Evolutionary conservation across 768 basidiomycete genomes (phyloP).

Genomic region (Russula virescens): DNA sequence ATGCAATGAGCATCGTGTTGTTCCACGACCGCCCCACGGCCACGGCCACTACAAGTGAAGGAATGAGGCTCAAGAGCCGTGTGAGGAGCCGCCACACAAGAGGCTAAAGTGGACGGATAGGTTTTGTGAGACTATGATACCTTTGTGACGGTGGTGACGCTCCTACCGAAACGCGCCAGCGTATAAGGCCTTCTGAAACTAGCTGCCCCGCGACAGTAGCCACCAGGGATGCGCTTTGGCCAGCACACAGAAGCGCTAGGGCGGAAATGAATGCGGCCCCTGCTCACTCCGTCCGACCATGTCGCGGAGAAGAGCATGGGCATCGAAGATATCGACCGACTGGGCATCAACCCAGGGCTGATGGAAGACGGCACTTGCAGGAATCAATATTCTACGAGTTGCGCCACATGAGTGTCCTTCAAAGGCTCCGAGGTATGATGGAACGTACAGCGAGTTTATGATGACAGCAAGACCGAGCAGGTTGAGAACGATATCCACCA

Average conservation of each 20-base stretch:
- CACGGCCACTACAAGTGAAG: conserved; percentile 73
- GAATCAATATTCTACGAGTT: conserved; percentile 60
- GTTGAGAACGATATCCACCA: conserved; percentile 59
- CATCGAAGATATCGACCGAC: conserved; percentile 78
- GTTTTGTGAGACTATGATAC: conserved; percentile 16
- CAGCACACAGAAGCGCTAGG: conserved; percentile 74
- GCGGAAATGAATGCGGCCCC: conserved; percentile 84
- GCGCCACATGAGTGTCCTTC: neutral
- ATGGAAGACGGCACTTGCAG: conserved; percentile 80
- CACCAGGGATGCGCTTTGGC: conserved; percentile 86
- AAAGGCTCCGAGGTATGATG: neutral
- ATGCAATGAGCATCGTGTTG: conserved; percentile 70
- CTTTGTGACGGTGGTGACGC: conserved; percentile 25
- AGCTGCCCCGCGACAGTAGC: conserved; percentile 89
- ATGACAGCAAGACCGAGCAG: conserved; percentile 81
- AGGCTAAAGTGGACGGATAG: conserved; percentile 41
- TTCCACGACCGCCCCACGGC: conserved; percentile 65
- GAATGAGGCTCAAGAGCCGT: conserved; percentile 74
- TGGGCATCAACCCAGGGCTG: conserved; percentile 30
- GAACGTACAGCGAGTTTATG: conserved; percentile 74
- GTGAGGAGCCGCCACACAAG: conserved; percentile 76
- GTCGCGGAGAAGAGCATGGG: conserved; percentile 62
- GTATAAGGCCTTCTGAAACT: conserved; percentile 84
- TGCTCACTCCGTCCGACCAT: conserved; percentile 65
- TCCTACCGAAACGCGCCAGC: conserved; percentile 72